Evolutionary conservation across 192 early-diverging fungal genomes (phyloP).

Genomic region (Obelidium mucronatum): DNA sequence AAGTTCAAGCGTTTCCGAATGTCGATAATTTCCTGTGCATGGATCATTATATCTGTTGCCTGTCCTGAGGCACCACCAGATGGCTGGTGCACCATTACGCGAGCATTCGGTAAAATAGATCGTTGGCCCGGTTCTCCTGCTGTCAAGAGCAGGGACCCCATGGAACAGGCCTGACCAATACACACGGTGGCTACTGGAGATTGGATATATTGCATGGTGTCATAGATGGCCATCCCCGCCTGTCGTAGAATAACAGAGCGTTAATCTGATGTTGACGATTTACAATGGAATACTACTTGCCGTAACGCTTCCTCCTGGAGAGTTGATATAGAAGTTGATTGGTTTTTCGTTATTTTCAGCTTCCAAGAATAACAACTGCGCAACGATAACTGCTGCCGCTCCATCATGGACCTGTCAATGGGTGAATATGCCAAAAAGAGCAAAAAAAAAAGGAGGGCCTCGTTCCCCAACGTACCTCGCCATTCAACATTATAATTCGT

Average conservation of each 20-base stretch:
- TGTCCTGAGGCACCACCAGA: constrained; percentile 92
- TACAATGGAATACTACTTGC: constrained; percentile 65
- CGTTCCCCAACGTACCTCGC: constrained; percentile 58
- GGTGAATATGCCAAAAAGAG: not conserved
- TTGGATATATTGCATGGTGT: constrained; percentile 84
- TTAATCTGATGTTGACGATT: not conserved
- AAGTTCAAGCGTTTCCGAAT: constrained; percentile 82
- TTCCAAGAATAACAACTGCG: constrained; percentile 94
- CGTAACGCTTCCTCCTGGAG: constrained; percentile 95
- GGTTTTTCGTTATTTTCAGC: constrained; percentile 93
- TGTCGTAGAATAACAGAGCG: too few species aligned
- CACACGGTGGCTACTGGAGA: constrained; percentile 93
- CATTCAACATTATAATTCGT: constrained; percentile 96
- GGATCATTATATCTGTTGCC: constrained; percentile 96
- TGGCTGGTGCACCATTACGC: constrained; percentile 98
- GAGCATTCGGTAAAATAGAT: constrained; percentile 86
- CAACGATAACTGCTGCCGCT: constrained; percentile 87
- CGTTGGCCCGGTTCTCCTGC: constrained; percentile 90
- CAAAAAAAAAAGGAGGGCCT: too few species aligned
- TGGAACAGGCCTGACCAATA: constrained; percentile 97
- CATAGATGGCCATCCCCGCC: constrained; percentile 61
- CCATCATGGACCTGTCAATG: constrained; percentile 72
- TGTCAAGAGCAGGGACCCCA: constrained; percentile 93
- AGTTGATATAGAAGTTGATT: constrained; percentile 97
- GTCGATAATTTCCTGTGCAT: constrained; percentile 93